A percentile compares a stretch with the other conserved stretches of the same genome.
These are phyloP conservation scores for Excoecaria agallocha DNA, from an alignment of 345 rosid species.

Conservation along the genomic window DNA sequence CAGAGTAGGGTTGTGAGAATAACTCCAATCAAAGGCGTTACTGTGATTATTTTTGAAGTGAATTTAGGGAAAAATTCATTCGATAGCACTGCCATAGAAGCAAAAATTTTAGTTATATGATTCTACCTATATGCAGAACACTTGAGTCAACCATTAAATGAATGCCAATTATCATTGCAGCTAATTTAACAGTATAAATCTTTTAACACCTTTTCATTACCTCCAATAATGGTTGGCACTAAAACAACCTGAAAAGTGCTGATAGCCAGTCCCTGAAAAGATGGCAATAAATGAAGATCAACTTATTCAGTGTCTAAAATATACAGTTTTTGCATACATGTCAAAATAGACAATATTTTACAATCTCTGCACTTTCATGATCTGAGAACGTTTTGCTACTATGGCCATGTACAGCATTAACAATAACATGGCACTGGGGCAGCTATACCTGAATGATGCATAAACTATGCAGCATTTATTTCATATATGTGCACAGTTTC, in stretches of 20 bases:
- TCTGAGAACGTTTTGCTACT: background rate
- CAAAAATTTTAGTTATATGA: constrained; percentile 13
- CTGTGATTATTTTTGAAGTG: constrained; percentile 69
- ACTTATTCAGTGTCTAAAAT: background rate
- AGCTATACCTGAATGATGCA: constrained; percentile 1
- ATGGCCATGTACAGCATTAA: background rate
- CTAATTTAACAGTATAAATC: constrained; percentile 7
- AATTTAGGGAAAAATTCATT: constrained; percentile 93
- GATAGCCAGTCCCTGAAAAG: constrained; percentile 76
- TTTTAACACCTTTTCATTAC: constrained; percentile 29
- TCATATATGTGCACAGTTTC: background rate
- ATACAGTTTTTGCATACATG: background rate
- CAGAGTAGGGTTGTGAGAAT: constrained; percentile 88
- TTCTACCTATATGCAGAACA: background rate
- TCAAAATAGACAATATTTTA: background rate
- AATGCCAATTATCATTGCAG: constrained; percentile 1
- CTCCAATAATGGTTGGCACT: constrained; percentile 84
- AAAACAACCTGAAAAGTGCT: constrained; percentile 98
- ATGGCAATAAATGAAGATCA: constrained; percentile 13
- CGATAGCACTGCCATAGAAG: constrained; percentile 57
- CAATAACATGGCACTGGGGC: background rate
- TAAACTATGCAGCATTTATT: constrained; percentile 1
- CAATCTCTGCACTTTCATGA: background rate
- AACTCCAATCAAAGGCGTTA: constrained; percentile 93
- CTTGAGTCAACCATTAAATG: background rate